Evolutionary conservation across 306 rosid genomes (phyloP).

Genomic region (Coriaria nepalensis): DNA sequence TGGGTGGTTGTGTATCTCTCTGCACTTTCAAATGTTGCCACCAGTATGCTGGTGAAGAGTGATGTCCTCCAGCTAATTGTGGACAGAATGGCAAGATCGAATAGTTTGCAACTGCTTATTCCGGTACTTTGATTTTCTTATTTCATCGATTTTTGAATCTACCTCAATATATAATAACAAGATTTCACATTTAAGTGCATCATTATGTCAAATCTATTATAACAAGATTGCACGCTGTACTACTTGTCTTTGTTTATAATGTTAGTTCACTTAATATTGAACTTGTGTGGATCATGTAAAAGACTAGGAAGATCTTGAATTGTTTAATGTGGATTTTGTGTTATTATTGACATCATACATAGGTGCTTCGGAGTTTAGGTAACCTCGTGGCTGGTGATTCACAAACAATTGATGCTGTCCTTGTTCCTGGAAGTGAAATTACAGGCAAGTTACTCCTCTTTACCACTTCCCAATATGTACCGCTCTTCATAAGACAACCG

Average conservation of each 20-base stretch:
- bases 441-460: slow-evolving; percentile 47
- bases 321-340: background rate
- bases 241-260: no score
- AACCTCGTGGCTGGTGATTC: slow-evolving; percentile 87
- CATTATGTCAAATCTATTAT: no score
- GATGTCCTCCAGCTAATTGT: slow-evolving; percentile 72
- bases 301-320: background rate
- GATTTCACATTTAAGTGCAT: no score
- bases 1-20: slow-evolving; percentile 95
- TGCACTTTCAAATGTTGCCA: slow-evolving; percentile 79
- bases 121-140: slow-evolving; percentile 38
- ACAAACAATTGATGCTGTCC: slow-evolving; percentile 32
- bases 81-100: slow-evolving; percentile 59
- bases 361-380: slow-evolving; percentile 89
- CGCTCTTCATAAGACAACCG: no score
- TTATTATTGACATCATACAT: slow-evolving; percentile 14
- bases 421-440: slow-evolving; percentile 59
- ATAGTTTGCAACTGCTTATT: slow-evolving; percentile 70
- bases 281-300: no score
- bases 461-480: slow-evolving; percentile 8
- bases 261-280: no score
- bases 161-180: no score
- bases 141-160: no score
- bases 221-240: no score
- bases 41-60: slow-evolving; percentile 57